These are phyloP conservation scores for Neurospora sp. DNA, from an alignment of 495 filamentous ascomycete species.

Conservation along the genomic window DNA sequence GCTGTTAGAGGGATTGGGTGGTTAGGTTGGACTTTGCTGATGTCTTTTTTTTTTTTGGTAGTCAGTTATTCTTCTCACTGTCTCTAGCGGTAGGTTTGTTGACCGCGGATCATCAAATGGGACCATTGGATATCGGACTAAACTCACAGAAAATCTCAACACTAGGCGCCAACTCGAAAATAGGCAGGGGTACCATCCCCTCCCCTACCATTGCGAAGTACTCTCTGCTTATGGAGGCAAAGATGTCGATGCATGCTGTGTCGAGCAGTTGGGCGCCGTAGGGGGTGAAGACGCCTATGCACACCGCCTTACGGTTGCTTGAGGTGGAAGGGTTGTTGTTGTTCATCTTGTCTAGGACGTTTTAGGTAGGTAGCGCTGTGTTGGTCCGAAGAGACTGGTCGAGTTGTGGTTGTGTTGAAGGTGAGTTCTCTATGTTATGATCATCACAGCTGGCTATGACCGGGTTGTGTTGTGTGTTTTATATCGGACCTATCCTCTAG, in stretches of 20 bases:
- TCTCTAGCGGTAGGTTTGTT: not conserved
- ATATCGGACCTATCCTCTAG: not conserved
- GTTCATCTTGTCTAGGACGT: not conserved
- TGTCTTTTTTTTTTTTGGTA: conserved; percentile 21
- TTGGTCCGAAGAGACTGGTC: not conserved
- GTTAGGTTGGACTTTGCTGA: conserved; percentile 24
- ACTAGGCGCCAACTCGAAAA: conserved; percentile 29
- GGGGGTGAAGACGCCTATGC: conserved; percentile 39
- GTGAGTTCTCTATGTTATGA: not conserved
- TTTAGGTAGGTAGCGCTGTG: not conserved
- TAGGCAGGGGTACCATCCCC: conserved; percentile 19
- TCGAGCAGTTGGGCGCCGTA: conserved; percentile 38
- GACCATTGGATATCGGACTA: not conserved
- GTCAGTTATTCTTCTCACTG: no score
- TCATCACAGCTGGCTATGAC: not conserved
- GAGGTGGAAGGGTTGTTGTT: not conserved
- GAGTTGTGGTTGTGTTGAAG: not conserved
- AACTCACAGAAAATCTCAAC: conserved; percentile 27
- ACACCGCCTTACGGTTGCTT: conserved; percentile 11
- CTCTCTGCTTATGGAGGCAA: conserved; percentile 34
- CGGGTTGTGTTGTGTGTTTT: not conserved
- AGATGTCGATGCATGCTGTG: conserved; percentile 37
- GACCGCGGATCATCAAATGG: not conserved
- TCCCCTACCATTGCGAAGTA: conserved; percentile 26
- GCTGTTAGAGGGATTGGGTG: conserved; percentile 26